Conservation (phyloP, 2,329 filamentous ascomycete species). For the Passalora sequoiae region DNA sequence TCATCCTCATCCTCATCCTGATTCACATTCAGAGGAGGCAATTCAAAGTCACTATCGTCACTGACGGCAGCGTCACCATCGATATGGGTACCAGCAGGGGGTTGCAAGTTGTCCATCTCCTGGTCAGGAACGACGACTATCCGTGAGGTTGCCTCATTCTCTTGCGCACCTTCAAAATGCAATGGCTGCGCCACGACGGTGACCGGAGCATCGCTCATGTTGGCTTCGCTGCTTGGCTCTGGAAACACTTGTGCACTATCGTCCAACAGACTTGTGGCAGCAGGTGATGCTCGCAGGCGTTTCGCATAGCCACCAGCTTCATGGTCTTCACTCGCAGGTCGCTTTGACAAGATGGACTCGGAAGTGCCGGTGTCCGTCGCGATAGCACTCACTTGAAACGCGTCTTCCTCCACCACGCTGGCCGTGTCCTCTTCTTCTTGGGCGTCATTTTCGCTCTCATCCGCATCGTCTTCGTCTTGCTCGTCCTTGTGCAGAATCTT, state of each 20-base stretch:
- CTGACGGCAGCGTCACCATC: constrained; percentile 6
- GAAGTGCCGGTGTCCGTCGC: not conserved
- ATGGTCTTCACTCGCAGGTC: constrained; percentile 5
- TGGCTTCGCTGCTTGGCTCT: constrained; percentile 12
- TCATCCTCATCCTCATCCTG: constrained; percentile 13
- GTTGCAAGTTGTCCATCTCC: too few species aligned
- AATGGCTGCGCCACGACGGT: too few species aligned
- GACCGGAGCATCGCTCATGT: constrained; percentile 3
- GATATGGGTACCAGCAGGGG: too few species aligned
- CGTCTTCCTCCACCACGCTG: not conserved
- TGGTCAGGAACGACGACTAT: too few species aligned
- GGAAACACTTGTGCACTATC: constrained; percentile 7
- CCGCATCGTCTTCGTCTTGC: constrained; percentile 8
- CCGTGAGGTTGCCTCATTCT: too few species aligned
- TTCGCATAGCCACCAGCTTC: constrained; percentile 12
- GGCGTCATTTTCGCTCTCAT: constrained; percentile 7
- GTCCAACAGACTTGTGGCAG: constrained; percentile 8
- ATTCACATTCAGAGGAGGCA: constrained; percentile 34
- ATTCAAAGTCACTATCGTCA: constrained; percentile 35
- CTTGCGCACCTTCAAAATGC: too few species aligned
- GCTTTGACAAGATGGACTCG: too few species aligned
- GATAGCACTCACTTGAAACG: not conserved
- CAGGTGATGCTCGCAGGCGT: constrained; percentile 21
- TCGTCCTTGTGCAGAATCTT: constrained; percentile 11
- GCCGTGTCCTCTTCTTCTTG: constrained; percentile 1